These are phyloP conservation scores for Turritis glabra DNA, from an alignment of 345 rosid genomes.

Conservation along the genomic window DNA sequence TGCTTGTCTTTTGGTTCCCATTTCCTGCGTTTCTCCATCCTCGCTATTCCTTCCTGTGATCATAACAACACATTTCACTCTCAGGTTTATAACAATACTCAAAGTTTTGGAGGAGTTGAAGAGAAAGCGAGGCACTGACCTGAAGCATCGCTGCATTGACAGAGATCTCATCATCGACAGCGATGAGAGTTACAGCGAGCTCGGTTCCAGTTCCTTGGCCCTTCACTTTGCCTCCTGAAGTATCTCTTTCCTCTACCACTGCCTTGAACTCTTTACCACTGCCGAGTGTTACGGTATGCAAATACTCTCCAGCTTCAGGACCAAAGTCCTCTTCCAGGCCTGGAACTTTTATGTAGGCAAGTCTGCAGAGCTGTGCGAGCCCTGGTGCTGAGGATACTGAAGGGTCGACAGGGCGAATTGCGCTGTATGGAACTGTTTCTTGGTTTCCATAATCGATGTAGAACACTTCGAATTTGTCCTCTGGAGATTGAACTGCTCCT, in stretches of 20 bases:
- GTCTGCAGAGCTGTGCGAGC: conserved; percentile 92
- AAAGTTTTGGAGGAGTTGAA: neutral
- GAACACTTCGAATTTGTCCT: conserved; percentile 90
- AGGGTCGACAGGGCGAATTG: conserved; percentile 72
- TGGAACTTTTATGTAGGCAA: conserved; percentile 92
- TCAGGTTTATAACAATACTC: neutral
- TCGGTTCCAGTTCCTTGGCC: conserved; percentile 93
- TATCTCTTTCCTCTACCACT: conserved; percentile 78
- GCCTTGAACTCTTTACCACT: conserved; percentile 77
- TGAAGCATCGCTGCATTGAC: conserved; percentile 85
- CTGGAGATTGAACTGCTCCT: conserved; percentile 62
- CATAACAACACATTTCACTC: conserved; percentile 21
- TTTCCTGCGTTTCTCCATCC: conserved; percentile 80
- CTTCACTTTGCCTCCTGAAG: conserved; percentile 85
- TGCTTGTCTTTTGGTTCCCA: conserved; percentile 77
- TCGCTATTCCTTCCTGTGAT: conserved; percentile 89
- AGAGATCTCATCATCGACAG: conserved; percentile 75
- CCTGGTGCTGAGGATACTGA: conserved; percentile 74
- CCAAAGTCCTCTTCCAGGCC: conserved; percentile 80
- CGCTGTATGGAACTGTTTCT: conserved; percentile 74
- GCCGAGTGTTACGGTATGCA: conserved; percentile 59
- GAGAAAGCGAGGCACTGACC: conserved; percentile 44
- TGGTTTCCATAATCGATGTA: conserved; percentile 95
- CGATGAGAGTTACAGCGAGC: conserved; percentile 66
- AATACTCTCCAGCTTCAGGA: conserved; percentile 76